Evolutionary conservation across 495 filamentous ascomycete genomes (phyloP).

Genomic region (Patellaria atrata): DNA sequence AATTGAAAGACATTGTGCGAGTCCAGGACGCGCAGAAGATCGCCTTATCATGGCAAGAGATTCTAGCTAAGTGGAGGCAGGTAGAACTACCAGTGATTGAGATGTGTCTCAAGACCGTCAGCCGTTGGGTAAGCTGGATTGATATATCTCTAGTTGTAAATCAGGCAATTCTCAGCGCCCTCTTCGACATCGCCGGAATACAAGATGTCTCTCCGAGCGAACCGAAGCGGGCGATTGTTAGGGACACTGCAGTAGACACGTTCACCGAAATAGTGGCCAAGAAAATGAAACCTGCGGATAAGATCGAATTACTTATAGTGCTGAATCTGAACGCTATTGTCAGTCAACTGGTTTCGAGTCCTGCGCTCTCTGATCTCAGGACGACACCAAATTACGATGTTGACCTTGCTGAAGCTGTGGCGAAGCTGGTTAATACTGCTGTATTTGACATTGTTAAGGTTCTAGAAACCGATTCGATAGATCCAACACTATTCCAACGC

Average conservation of each 20-base stretch:
- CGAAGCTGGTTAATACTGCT: conserved; percentile 87
- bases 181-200: conserved; percentile 62
- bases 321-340: conserved; percentile 74
- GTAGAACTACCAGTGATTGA: conserved; percentile 63
- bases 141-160: conserved; percentile 90
- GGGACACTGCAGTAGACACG: conserved; percentile 78
- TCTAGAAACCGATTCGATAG: conserved; percentile 45
- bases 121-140: conserved; percentile 95
- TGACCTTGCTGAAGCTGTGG: conserved; percentile 85
- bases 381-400: conserved; percentile 78
- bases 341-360: conserved; percentile 63
- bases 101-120: conserved; percentile 73
- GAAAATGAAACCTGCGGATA: conserved; percentile 90
- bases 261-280: conserved; percentile 93
- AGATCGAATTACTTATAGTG: conserved; percentile 83
- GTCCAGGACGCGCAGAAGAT: conserved; percentile 75
- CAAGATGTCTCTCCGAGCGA: conserved; percentile 38
- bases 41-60: conserved; percentile 76
- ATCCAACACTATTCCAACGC: conserved; percentile 38
- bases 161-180: conserved; percentile 62
- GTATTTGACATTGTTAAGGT: conserved; percentile 73
- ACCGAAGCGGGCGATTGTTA: conserved; percentile 51
- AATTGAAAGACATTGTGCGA: conserved; percentile 80
- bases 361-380: conserved; percentile 59
- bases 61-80: conserved; percentile 65